Evolutionary conservation across 345 rosid species (phyloP).

Genomic region (Cardamine resedifolia): DNA sequence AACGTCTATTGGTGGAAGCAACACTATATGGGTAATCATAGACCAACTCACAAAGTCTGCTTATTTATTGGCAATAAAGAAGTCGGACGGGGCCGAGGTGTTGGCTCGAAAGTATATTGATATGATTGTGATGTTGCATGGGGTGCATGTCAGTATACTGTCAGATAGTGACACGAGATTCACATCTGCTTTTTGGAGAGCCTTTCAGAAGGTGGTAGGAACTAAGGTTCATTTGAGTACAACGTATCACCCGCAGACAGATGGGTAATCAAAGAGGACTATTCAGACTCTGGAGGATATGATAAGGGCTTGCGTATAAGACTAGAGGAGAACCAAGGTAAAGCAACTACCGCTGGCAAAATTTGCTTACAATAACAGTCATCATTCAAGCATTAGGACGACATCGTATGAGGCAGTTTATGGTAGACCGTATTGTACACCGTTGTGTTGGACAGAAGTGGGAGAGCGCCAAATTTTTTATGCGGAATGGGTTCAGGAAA

Average conservation of each 20-base stretch:
- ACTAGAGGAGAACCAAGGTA: too few species aligned
- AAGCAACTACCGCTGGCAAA: too few species aligned
- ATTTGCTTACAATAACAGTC: too few species aligned
- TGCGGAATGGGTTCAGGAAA: background rate
- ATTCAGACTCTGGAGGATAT: too few species aligned
- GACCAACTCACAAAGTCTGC: background rate
- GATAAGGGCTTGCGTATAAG: too few species aligned
- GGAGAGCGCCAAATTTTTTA: background rate
- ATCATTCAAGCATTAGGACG: background rate
- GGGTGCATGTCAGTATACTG: background rate
- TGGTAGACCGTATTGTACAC: background rate
- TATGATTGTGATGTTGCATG: background rate
- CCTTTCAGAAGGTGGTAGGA: background rate
- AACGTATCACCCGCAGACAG: background rate
- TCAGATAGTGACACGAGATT: background rate
- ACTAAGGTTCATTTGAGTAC: background rate
- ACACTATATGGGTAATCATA: background rate
- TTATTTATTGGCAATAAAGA: too few species aligned
- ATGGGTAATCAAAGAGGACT: background rate
- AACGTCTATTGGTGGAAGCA: background rate
- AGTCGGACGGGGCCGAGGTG: fast-evolving
- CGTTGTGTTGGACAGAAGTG: background rate
- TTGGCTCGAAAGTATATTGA: background rate
- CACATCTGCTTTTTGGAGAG: background rate
- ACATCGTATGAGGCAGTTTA: too few species aligned